Evolutionary conservation across 2,329 filamentous ascomycete genomes (phyloP).

Genomic region (Colletotrichum abscissum): DNA sequence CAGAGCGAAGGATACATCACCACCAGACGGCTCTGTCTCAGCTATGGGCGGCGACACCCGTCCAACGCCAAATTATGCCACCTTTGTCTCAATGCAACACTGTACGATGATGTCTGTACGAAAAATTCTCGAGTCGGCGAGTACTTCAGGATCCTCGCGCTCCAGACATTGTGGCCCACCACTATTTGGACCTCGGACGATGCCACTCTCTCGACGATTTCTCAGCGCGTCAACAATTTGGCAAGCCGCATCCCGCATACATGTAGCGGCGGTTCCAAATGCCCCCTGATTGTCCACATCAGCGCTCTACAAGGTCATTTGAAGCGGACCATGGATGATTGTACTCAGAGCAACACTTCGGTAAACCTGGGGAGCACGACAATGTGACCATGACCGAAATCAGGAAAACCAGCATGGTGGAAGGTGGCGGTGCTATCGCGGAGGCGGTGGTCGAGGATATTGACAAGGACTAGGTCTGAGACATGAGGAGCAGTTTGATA

Average conservation of each 20-base stretch:
- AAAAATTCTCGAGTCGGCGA: conserved; percentile 1
- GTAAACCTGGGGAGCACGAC: not conserved
- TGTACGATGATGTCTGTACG: conserved; percentile 1
- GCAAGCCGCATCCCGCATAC: not conserved
- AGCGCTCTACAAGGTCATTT: not conserved
- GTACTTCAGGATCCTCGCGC: not conserved
- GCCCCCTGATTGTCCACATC: not conserved
- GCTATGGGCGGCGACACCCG: conserved; percentile 4
- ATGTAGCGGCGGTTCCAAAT: not conserved
- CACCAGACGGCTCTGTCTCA: not conserved
- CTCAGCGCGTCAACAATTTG: not conserved
- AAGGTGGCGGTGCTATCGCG: not conserved
- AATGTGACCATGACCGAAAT: not conserved
- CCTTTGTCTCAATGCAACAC: not conserved
- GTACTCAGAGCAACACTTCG: not conserved
- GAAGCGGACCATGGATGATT: not conserved
- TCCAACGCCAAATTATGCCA: conserved; percentile 6
- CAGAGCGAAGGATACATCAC: not conserved
- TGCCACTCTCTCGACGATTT: not conserved
- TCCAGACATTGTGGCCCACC: not conserved
- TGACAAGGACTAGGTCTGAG: too few species aligned
- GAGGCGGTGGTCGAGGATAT: not conserved
- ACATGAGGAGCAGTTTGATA: not conserved
- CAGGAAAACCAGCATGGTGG: not conserved
- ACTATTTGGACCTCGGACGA: not conserved